Conservation (phyloP, 129 eudicot genomes). For the Lactuca saligna region DNA sequence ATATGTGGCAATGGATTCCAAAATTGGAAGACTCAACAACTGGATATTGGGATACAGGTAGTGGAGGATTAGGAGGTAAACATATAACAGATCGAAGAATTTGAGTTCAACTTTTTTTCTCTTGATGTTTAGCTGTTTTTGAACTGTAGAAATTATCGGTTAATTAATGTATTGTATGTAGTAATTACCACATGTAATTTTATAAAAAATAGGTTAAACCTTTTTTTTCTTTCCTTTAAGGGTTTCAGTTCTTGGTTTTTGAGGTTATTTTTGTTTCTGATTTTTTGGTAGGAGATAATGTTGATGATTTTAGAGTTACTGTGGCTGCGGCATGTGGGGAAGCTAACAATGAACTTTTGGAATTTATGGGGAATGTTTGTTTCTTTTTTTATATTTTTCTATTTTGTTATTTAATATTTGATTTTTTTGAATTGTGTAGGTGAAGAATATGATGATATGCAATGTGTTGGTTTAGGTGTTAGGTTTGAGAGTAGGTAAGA, state of each 20-base stretch:
- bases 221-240: constrained; percentile 10
- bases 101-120: constrained; percentile 20
- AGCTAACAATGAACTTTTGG: constrained; percentile 95
- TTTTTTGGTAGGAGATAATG: constrained; percentile 77
- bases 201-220: constrained; percentile 20
- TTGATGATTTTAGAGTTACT: constrained; percentile 94
- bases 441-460: neutral
- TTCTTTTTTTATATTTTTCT: neutral
- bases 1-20: too few relatives aligned
- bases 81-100: constrained; percentile 23
- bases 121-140: constrained; percentile 22
- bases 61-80: constrained; percentile 51
- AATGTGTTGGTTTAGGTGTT: constrained; percentile 53
- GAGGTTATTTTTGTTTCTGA: constrained; percentile 13
- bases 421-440: constrained; percentile 6
- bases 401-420: neutral
- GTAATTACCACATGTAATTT: constrained; percentile 33
- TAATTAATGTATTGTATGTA: constrained; percentile 5
- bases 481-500: constrained; percentile 84
- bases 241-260: neutral
- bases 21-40: constrained; percentile 33
- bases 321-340: constrained; percentile 99
- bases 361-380: constrained; percentile 84
- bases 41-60: constrained; percentile 47
- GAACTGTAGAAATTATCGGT: constrained; percentile 34